phyloP scores from a whole-genome alignment of 1,139 yeast genomes.

The Suhomyces chickasaworum region DNA sequence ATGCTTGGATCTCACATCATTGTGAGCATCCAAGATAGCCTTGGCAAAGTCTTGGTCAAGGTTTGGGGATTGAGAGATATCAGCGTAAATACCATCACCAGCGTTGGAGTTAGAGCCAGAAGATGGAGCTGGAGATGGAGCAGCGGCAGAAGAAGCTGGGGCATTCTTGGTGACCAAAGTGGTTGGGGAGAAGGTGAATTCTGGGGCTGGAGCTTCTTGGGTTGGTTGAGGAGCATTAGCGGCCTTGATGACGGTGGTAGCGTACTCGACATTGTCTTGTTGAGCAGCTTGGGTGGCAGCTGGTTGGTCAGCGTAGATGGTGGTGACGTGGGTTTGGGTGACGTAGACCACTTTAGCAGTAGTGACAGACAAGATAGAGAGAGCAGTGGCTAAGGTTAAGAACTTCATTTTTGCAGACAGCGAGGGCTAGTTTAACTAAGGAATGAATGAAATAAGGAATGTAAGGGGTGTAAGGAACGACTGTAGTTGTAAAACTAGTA shows the following conservation, averaged over 20 bases:
- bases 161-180: constrained; percentile 13
- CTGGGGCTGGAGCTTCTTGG: not conserved
- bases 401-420: constrained; percentile 20
- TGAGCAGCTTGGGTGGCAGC: constrained; percentile 4
- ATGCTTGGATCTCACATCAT: constrained; percentile 67
- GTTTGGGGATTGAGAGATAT: constrained; percentile 17
- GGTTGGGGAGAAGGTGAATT: constrained; percentile 10
- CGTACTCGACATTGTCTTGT: not conserved
- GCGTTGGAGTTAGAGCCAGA: not conserved
- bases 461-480: constrained; percentile 7
- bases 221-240: constrained; percentile 8
- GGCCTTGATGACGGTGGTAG: constrained; percentile 4
- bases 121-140: constrained; percentile 10
- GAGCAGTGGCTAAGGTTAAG: constrained; percentile 21
- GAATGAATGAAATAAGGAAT: not conserved
- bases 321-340: constrained; percentile 28
- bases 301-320: constrained; percentile 21
- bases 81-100: constrained; percentile 15
- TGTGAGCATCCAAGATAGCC: constrained; percentile 60
- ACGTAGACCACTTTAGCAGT: constrained; percentile 27
- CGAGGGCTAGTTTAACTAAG: constrained; percentile 3
- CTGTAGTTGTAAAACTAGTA: constrained; percentile 2
- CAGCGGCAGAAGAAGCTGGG: constrained; percentile 9
- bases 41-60: constrained; percentile 37
- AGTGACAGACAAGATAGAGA: constrained; percentile 20